Conservation (phyloP, 2,329 filamentous ascomycete genomes). For the Alternaria brassicicola region DNA sequence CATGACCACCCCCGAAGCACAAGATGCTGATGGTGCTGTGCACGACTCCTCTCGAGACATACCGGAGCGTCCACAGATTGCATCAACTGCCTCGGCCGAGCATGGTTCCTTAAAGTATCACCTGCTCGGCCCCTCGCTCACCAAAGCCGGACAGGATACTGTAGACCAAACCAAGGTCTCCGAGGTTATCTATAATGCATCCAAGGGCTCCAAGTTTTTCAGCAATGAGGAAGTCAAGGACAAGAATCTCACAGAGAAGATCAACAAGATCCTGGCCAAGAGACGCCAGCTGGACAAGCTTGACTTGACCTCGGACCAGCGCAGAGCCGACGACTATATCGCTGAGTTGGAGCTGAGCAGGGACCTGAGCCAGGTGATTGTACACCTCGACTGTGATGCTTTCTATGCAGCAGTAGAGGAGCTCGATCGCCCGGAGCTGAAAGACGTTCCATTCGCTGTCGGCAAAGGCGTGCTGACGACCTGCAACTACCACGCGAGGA, state of each 20-base stretch:
- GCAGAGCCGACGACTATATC: slow-evolving; percentile 81
- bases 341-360: slow-evolving; percentile 77
- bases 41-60: neutral
- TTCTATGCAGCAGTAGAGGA: slow-evolving; percentile 96
- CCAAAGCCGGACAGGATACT: slow-evolving; percentile 89
- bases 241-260: slow-evolving; percentile 82
- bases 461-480: slow-evolving; percentile 74
- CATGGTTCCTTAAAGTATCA: slow-evolving; percentile 83
- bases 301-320: slow-evolving; percentile 74
- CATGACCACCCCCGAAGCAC: slow-evolving; percentile 14
- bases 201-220: slow-evolving; percentile 96
- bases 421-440: slow-evolving; percentile 76
- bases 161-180: slow-evolving; percentile 96
- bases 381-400: slow-evolving; percentile 96
- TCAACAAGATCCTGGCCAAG: slow-evolving; percentile 75
- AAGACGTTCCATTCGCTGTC: slow-evolving; percentile 87
- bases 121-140: slow-evolving; percentile 85
- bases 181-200: slow-evolving; percentile 95
- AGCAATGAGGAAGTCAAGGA: slow-evolving; percentile 86
- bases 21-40: neutral
- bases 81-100: slow-evolving; percentile 35
- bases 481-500: slow-evolving; percentile 87
- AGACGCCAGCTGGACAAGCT: slow-evolving; percentile 77
- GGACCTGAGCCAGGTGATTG: slow-evolving; percentile 82
- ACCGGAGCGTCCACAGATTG: slow-evolving; percentile 23